These are phyloP conservation scores for Aspergillus eucalypticola DNA, from an alignment of 2,329 filamentous ascomycete species.

Conservation along the genomic window DNA sequence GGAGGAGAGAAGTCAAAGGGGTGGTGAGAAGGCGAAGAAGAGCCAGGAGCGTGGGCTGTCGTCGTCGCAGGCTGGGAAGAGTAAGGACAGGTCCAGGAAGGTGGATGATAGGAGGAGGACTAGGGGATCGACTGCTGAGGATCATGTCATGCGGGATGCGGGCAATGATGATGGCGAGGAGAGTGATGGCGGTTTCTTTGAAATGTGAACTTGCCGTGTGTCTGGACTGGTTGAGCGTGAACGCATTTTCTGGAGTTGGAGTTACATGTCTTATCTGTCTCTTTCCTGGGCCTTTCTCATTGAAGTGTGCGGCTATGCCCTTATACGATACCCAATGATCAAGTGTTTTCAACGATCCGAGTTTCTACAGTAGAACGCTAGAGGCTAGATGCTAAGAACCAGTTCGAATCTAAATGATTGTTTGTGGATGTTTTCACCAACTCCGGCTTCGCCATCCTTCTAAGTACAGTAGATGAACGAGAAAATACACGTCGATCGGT, in stretches of 20 bases:
- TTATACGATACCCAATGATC: conserved; percentile 21
- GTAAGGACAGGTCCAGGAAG: conserved; percentile 1
- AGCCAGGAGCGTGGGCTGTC: conserved; percentile 15
- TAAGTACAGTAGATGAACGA: conserved; percentile 12
- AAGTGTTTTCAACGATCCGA: conserved; percentile 8
- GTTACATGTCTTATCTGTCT: neutral
- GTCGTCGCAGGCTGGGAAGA: conserved; percentile 2
- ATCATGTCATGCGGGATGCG: conserved; percentile 11
- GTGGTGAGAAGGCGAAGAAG: conserved; percentile 16
- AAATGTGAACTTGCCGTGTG: conserved; percentile 21
- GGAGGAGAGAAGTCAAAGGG: conserved; percentile 10
- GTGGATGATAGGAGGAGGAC: conserved; percentile 1
- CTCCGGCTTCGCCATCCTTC: conserved; percentile 17
- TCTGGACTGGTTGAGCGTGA: neutral
- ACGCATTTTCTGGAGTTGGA: conserved; percentile 25
- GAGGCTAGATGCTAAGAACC: neutral
- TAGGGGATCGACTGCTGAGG: neutral
- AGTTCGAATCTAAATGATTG: conserved; percentile 2
- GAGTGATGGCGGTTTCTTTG: conserved; percentile 46
- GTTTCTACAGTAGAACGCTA: conserved; percentile 1
- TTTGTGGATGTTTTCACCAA: conserved; percentile 11
- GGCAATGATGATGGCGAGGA: conserved; percentile 26
- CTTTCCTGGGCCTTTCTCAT: neutral
- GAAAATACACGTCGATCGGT: neutral
- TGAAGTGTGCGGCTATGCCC: conserved; percentile 7